These are phyloP conservation scores for Sequoiadendron giganteum DNA, from an alignment of 75 land plant species.

Conservation along the genomic window DNA sequence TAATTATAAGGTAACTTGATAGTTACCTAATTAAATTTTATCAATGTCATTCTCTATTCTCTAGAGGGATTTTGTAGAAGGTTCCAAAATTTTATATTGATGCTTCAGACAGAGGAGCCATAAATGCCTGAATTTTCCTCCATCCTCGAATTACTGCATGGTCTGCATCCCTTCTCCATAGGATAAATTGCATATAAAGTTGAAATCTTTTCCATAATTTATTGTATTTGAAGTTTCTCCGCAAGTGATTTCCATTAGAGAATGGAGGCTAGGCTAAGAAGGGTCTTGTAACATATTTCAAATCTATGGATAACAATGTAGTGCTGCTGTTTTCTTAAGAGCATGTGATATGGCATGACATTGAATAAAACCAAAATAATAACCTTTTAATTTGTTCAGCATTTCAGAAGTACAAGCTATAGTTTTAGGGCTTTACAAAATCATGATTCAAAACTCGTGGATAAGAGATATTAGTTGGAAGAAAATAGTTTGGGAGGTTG, in stretches of 20 bases:
- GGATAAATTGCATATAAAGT: background rate
- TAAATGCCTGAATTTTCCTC: background rate
- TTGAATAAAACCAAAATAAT: background rate
- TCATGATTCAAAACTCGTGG: background rate
- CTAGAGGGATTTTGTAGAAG: background rate
- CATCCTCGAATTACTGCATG: background rate
- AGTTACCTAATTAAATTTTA: background rate
- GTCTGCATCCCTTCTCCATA: background rate
- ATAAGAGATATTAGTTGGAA: background rate
- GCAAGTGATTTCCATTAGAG: background rate
- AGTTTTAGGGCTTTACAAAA: background rate
- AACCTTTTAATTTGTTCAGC: background rate
- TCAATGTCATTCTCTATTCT: background rate
- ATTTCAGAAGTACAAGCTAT: background rate
- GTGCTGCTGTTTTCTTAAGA: background rate
- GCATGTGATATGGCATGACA: background rate
- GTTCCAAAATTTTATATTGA: background rate
- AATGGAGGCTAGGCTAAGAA: background rate
- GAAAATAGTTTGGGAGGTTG: background rate
- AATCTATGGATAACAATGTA: background rate
- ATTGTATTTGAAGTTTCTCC: background rate
- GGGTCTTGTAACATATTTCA: background rate
- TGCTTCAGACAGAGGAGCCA: background rate
- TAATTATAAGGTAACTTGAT: background rate
- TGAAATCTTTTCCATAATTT: too few relatives aligned